phyloP scores from a whole-genome alignment of 1,284 basidiomycete genomes.

The Prillingera fragicola region DNA sequence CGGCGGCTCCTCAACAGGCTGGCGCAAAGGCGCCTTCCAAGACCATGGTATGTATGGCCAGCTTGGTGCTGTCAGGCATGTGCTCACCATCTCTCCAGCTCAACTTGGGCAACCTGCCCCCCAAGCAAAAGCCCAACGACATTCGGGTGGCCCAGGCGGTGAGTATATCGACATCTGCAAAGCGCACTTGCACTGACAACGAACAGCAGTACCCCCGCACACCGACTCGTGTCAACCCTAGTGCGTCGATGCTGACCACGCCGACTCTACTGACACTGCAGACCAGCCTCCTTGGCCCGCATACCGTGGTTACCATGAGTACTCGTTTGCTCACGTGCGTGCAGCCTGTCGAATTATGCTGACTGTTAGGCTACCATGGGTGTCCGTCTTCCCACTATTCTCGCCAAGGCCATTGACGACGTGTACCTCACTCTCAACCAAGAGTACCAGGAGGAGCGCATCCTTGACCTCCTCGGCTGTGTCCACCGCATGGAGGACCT shows the following conservation, averaged over 20 bases:
- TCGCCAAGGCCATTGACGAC: slow-evolving; percentile 95
- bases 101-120: slow-evolving; percentile 44
- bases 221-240: slow-evolving; percentile 50
- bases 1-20: slow-evolving; percentile 23
- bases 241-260: slow-evolving; percentile 30
- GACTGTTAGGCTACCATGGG: slow-evolving; percentile 70
- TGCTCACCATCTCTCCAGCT: slow-evolving; percentile 27
- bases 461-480: slow-evolving; percentile 79
- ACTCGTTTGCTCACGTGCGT: slow-evolving; percentile 75
- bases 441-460: slow-evolving; percentile 71
- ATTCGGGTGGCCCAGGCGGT: slow-evolving; percentile 36
- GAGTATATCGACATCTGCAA: slow-evolving; percentile 14
- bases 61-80: slow-evolving; percentile 8
- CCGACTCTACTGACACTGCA: slow-evolving; percentile 18
- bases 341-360: slow-evolving; percentile 13
- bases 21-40: slow-evolving; percentile 39
- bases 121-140: slow-evolving; percentile 39
- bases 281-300: slow-evolving; percentile 96
- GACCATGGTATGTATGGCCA: slow-evolving; percentile 40
- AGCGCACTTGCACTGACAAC: neutral
- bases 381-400: slow-evolving; percentile 85
- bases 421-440: slow-evolving; percentile 84
- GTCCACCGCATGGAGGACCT: slow-evolving; percentile 80
- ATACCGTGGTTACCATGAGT: slow-evolving; percentile 90
- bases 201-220: slow-evolving; percentile 52